Conservation (phyloP, 2,329 filamentous ascomycete species). For the Aspergillus niger region DNA sequence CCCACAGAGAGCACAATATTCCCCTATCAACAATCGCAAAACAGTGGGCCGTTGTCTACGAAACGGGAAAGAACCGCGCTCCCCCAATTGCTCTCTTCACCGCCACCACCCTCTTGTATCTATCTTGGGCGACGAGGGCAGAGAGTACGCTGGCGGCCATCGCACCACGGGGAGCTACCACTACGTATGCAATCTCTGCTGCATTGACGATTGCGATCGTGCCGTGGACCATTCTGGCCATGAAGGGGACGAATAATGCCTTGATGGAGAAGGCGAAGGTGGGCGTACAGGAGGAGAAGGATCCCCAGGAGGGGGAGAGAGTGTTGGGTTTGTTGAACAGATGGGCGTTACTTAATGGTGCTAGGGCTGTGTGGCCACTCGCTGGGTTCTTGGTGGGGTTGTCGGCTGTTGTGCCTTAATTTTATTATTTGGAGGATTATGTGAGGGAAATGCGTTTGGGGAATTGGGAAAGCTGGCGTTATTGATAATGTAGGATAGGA, state of each 20-base stretch:
- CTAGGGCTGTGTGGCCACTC: conserved; percentile 25
- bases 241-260: conserved; percentile 31
- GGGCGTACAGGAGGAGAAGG: neutral
- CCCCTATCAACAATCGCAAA: conserved; percentile 15
- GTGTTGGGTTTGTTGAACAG: conserved; percentile 16
- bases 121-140: conserved; percentile 30
- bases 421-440: too few relatives aligned
- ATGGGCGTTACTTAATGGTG: conserved; percentile 26
- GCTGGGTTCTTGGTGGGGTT: conserved; percentile 21
- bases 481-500: too few relatives aligned
- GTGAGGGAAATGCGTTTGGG: too few relatives aligned
- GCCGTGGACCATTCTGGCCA: conserved; percentile 35
- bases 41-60: conserved; percentile 25
- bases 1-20: conserved; percentile 13
- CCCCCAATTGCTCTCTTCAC: conserved; percentile 28
- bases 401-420: neutral
- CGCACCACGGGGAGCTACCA: conserved; percentile 11
- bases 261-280: conserved; percentile 26
- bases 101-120: conserved; percentile 29
- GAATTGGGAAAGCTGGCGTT: too few relatives aligned
- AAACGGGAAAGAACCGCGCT: conserved; percentile 25
- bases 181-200: conserved; percentile 31
- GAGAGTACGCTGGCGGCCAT: conserved; percentile 17
- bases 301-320: neutral
- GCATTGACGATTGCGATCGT: conserved; percentile 34